Conservation (phyloP, 2,329 filamentous ascomycete species). For the Trichoderma citrinoviride region DNA sequence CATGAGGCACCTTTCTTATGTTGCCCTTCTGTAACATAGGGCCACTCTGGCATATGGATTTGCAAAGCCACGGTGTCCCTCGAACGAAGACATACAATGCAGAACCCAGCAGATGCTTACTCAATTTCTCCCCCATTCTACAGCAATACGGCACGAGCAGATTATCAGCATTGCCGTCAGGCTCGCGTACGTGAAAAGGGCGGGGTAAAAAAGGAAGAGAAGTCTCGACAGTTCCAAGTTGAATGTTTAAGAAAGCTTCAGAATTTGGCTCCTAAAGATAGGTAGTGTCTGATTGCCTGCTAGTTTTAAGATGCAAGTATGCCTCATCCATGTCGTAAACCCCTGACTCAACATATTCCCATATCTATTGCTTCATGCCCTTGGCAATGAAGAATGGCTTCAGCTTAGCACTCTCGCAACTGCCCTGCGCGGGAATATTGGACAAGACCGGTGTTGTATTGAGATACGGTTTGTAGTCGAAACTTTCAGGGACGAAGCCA, state of each 20-base stretch:
- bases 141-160: too few species aligned
- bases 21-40: background rate
- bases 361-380: background rate
- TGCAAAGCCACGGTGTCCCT: background rate
- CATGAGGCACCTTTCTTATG: background rate
- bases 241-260: background rate
- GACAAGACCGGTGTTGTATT: background rate
- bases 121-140: too few species aligned
- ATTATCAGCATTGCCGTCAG: too few species aligned
- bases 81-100: background rate
- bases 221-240: background rate
- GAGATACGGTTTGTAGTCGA: slow-evolving; percentile 2
- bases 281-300: background rate
- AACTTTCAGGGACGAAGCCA: background rate
- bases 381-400: slow-evolving; percentile 17
- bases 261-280: background rate
- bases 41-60: background rate
- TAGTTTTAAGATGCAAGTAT: background rate
- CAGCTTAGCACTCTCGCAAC: background rate
- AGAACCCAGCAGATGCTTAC: too few species aligned
- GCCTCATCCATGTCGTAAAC: too few species aligned
- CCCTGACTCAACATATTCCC: background rate
- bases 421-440: background rate
- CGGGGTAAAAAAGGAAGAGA: too few species aligned
- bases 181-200: too few species aligned